Evolutionary conservation across 345 rosid species (phyloP).

Genomic region (Luvunga scandens): DNA sequence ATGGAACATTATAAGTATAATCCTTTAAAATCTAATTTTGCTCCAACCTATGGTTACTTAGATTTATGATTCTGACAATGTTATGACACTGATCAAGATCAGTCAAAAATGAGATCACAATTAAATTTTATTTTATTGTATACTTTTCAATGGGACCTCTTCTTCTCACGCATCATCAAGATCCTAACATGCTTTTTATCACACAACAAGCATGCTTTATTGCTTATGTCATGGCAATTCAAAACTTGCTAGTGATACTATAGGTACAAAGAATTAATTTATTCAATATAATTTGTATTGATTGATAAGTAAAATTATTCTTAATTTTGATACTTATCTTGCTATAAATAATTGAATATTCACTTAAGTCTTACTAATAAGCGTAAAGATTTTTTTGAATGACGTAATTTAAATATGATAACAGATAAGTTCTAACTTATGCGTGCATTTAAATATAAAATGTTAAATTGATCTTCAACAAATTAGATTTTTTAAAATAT

Average conservation of each 20-base stretch:
- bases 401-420: neutral
- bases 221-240: neutral
- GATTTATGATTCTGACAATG: conserved; percentile 20
- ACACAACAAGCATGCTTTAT: neutral
- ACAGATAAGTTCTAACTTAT: neutral
- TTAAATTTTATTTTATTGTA: neutral
- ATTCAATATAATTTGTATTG: neutral
- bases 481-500: neutral
- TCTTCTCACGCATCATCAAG: conserved; percentile 5
- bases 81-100: conserved; percentile 10
- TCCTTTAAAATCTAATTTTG: conserved; percentile 2
- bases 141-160: conserved; percentile 28
- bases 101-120: neutral
- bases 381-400: neutral
- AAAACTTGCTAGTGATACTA: conserved; percentile 7
- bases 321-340: neutral
- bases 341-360: neutral
- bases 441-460: neutral
- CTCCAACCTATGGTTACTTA: conserved; percentile 18
- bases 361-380: neutral
- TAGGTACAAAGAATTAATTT: conserved; percentile 20
- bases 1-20: neutral
- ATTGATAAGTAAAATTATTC: neutral
- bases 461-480: neutral
- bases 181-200: conserved; percentile 12